A percentile compares a stretch with the other conserved stretches of the same genome.
phyloP scores from a whole-genome alignment of 116 monocot species.

The Papilionanthe hybrid region DNA sequence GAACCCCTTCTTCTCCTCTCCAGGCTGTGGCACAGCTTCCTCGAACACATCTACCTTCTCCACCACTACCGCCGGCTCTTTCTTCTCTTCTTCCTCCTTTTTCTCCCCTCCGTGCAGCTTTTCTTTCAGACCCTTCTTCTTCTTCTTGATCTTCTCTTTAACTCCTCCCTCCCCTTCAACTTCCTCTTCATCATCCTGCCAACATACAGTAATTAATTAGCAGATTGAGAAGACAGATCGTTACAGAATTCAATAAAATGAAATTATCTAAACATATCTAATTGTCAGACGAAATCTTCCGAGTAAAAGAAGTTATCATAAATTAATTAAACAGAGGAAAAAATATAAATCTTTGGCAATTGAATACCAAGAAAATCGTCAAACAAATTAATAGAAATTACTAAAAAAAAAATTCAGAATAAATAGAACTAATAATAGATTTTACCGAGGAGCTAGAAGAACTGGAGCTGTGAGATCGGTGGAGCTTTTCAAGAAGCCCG shows the following conservation, averaged over 20 bases:
- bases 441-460: constrained; percentile 77
- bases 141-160: constrained; percentile 30
- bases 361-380: too few species aligned
- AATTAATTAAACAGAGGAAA: too few species aligned
- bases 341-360: too few species aligned
- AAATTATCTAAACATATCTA: background rate
- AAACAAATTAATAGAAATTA: too few species aligned
- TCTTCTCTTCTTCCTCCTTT: constrained; percentile 59
- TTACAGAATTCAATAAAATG: too few species aligned
- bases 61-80: constrained; percentile 13
- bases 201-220: background rate
- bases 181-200: constrained; percentile 60
- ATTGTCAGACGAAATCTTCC: background rate
- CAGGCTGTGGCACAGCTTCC: constrained; percentile 11
- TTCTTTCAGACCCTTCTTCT: constrained; percentile 49
- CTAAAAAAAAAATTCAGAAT: background rate
- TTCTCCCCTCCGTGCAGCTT: constrained; percentile 56
- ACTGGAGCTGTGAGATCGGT: constrained; percentile 48
- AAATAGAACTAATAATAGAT: background rate
- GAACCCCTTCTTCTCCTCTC: constrained; percentile 45
- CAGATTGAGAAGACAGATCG: background rate
- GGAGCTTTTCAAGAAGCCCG: constrained; percentile 40
- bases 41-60: constrained; percentile 25
- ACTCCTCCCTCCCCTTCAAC: constrained; percentile 29
- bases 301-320: background rate